phyloP scores from a whole-genome alignment of 164 flowering plant species.

The Vitis rotundifolia region DNA sequence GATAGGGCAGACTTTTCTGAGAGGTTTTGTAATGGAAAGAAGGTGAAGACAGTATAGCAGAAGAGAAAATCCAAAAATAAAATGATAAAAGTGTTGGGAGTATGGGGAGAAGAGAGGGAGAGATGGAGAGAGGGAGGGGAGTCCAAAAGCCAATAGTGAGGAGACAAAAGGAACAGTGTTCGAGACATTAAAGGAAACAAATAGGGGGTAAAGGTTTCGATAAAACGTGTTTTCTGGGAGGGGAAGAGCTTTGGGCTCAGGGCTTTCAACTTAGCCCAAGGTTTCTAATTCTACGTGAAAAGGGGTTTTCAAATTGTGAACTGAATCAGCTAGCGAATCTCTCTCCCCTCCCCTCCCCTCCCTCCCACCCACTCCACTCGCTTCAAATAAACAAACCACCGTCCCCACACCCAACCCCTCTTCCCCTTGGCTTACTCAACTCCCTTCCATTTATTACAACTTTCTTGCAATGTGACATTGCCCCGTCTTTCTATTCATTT shows the following conservation, averaged over 20 bases:
- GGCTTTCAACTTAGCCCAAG: constrained; percentile 15
- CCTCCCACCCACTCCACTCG: too few species aligned
- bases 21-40: too few species aligned
- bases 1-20: too few species aligned
- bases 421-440: too few species aligned
- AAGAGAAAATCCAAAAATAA: not conserved
- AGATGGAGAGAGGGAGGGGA: not conserved
- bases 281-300: constrained; percentile 12
- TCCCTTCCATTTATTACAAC: too few species aligned
- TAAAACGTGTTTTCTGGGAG: constrained; percentile 33
- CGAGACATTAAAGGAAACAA: constrained; percentile 4
- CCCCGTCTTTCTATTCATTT: too few species aligned
- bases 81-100: not conserved
- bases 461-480: too few species aligned
- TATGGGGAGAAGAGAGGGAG: too few species aligned
- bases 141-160: constrained; percentile 12
- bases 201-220: not conserved
- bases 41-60: too few species aligned
- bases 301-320: not conserved
- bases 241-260: constrained; percentile 25
- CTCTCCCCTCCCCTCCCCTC: not conserved
- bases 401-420: too few species aligned
- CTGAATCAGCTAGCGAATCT: not conserved
- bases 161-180: constrained; percentile 20
- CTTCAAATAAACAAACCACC: too few species aligned